Percentiles rank a stretch among this genome's conserved stretches.
phyloP scores from a whole-genome alignment of 805 yeast genomes.

The Schizosaccharomyces octosporus region DNA sequence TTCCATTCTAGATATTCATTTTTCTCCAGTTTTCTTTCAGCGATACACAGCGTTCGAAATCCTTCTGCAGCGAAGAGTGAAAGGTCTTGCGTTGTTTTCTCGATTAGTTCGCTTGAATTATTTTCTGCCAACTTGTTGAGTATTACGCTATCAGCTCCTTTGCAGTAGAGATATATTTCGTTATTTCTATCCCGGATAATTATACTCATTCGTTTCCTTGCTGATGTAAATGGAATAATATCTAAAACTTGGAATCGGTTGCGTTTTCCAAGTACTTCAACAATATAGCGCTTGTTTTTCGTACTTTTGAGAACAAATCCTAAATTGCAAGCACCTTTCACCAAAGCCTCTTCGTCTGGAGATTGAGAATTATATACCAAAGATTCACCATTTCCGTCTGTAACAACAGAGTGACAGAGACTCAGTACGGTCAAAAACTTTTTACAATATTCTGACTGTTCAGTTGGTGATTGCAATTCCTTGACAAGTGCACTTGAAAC shows the following conservation, averaged over 20 bases:
- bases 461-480: slow-evolving; percentile 27
- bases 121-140: slow-evolving; percentile 21
- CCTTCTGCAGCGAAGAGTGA: slow-evolving; percentile 58
- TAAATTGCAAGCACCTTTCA: slow-evolving; percentile 44
- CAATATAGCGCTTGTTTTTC: slow-evolving; percentile 23
- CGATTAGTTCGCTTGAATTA: slow-evolving; percentile 18
- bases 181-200: slow-evolving; percentile 21
- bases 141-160: slow-evolving; percentile 61
- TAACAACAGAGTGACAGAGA: slow-evolving; percentile 50
- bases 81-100: slow-evolving; percentile 36
- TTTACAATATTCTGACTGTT: slow-evolving; percentile 23
- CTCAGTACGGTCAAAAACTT: slow-evolving; percentile 42
- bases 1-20: slow-evolving; percentile 31
- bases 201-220: slow-evolving; percentile 60
- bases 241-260: slow-evolving; percentile 26
- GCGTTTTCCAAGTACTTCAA: slow-evolving; percentile 22
- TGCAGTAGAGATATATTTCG: slow-evolving; percentile 24
- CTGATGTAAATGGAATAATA: slow-evolving; percentile 39
- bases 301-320: slow-evolving; percentile 40
- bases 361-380: slow-evolving; percentile 50
- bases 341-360: slow-evolving; percentile 64
- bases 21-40: slow-evolving; percentile 26
- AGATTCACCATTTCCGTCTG: slow-evolving; percentile 24
- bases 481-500: slow-evolving; percentile 31
- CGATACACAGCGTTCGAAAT: slow-evolving; percentile 49